A percentile compares a stretch with the other conserved stretches of the same genome.
Evolutionary conservation across 2,329 filamentous ascomycete species (phyloP).

Genomic region (Leptoxyphium fumago): DNA sequence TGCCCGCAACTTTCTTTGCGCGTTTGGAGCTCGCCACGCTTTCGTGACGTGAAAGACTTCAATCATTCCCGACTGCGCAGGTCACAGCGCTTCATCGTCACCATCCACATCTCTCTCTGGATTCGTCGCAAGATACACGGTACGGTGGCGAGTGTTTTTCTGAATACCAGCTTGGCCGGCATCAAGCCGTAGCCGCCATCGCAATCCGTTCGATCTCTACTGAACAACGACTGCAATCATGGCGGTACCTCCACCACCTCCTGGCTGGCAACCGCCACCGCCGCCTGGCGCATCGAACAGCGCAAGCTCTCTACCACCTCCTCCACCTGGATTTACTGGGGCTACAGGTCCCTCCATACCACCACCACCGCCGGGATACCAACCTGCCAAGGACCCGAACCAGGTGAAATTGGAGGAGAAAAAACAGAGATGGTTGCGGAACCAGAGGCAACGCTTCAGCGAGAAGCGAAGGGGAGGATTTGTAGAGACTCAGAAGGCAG

Average conservation of each 20-base stretch:
- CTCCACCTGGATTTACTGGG: slow-evolving; percentile 35
- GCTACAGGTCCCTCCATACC: slow-evolving; percentile 25
- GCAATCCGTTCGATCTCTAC: too few species aligned
- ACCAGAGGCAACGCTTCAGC: slow-evolving; percentile 80
- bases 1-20: background rate
- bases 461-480: slow-evolving; percentile 96
- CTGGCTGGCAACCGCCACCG: slow-evolving; percentile 33
- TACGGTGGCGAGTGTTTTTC: slow-evolving; percentile 1
- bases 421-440: slow-evolving; percentile 96
- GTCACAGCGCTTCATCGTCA: slow-evolving; percentile 14
- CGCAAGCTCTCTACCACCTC: slow-evolving; percentile 44
- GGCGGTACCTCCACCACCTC: background rate
- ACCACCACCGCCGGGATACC: slow-evolving; percentile 65
- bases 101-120: background rate
- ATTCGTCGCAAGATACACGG: background rate
- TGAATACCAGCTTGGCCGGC: slow-evolving; percentile 5
- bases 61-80: slow-evolving; percentile 13
- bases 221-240: background rate
- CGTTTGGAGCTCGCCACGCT: background rate
- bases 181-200: slow-evolving; percentile 7
- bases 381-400: slow-evolving; percentile 65
- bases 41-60: background rate
- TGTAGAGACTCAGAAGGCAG: slow-evolving; percentile 93
- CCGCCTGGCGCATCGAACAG: slow-evolving; percentile 32
- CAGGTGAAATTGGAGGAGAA: slow-evolving; percentile 94